Evolutionary conservation across 116 monocot species (phyloP).

Genomic region (Phalaenopsis hybrid): DNA sequence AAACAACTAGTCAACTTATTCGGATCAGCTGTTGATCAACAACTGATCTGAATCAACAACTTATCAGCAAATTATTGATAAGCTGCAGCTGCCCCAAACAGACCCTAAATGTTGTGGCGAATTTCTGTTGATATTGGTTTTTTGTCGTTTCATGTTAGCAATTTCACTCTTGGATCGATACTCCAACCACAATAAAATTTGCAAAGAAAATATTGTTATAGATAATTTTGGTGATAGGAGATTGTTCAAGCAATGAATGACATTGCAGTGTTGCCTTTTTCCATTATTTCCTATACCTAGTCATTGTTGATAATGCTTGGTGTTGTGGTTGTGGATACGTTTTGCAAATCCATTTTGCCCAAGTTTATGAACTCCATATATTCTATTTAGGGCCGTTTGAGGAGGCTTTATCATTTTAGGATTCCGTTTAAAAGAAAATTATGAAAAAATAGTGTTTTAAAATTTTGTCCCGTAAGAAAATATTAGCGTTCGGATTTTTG

Average conservation of each 20-base stretch:
- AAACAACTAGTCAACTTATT: no score
- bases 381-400: neutral
- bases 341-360: neutral
- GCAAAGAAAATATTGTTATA: neutral
- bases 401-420: no score
- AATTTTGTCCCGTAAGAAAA: no score
- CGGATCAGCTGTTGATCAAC: no score
- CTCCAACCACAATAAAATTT: neutral
- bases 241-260: neutral
- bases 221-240: neutral
- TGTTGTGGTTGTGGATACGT: neutral
- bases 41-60: no score
- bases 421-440: no score
- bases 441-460: no score
- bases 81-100: no score
- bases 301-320: neutral
- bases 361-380: neutral
- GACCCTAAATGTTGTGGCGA: neutral
- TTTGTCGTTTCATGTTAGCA: neutral
- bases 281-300: neutral
- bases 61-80: no score
- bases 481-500: no score
- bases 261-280: neutral
- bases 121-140: neutral
- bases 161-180: neutral